Conservation (phyloP, 2,329 filamentous ascomycete genomes). For the Pyrenophora teres region DNA sequence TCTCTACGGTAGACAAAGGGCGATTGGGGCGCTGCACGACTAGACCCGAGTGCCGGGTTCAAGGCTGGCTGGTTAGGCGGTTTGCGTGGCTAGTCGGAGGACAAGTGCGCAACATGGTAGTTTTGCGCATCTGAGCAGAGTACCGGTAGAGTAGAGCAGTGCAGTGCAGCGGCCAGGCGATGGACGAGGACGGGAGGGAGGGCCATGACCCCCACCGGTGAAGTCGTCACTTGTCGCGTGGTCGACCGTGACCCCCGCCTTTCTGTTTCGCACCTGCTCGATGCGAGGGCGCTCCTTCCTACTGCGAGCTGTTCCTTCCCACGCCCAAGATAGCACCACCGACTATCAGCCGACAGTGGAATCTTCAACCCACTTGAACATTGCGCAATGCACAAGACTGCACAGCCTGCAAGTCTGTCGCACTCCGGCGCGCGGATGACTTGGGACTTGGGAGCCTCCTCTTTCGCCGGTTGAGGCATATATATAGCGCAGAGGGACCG, state of each 20-base stretch:
- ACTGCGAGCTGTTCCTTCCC: neutral
- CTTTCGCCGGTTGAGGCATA: too few species aligned
- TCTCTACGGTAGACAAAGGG: neutral
- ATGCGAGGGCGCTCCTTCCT: conserved; percentile 1
- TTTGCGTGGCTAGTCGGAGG: neutral
- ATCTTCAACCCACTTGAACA: too few species aligned
- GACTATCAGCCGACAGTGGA: neutral
- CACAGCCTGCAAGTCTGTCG: too few species aligned
- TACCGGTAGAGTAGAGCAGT: neutral
- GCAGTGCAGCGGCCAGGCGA: neutral
- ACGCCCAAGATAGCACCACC: neutral
- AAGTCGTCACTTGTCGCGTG: conserved; percentile 7
- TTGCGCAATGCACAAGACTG: too few species aligned
- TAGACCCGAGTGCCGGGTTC: conserved; percentile 9
- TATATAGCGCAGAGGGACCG: too few species aligned
- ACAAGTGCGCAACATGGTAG: conserved; percentile 4
- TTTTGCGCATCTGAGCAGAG: conserved; percentile 6
- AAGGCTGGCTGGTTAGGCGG: conserved; percentile 2
- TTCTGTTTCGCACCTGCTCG: conserved; percentile 7
- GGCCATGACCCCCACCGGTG: neutral
- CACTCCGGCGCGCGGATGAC: too few species aligned
- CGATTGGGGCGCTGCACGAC: conserved; percentile 5
- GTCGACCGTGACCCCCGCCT: conserved; percentile 7
- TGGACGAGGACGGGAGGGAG: neutral
- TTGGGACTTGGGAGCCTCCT: too few species aligned